phyloP scores from a whole-genome alignment of 148 eudicot genomes.

The Vaccinium darrowii region DNA sequence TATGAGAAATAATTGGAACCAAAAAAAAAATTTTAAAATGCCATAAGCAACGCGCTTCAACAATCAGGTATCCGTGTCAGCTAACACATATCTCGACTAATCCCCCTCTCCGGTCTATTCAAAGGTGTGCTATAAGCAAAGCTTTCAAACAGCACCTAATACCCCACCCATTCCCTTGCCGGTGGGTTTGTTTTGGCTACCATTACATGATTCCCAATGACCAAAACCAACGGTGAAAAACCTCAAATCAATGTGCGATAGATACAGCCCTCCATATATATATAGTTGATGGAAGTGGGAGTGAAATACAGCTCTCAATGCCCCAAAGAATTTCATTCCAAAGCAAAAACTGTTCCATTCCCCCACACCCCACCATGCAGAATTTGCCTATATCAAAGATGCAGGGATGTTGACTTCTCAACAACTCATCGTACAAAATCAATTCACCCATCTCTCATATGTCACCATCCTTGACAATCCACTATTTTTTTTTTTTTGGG shows the following conservation, averaged over 20 bases:
- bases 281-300: background rate
- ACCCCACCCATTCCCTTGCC: background rate
- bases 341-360: background rate
- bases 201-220: background rate
- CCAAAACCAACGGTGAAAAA: background rate
- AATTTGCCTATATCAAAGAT: background rate
- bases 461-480: background rate
- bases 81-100: no score
- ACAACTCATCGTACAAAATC: constrained; percentile 4
- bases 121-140: background rate
- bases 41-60: no score
- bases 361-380: background rate
- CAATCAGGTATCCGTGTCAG: no score
- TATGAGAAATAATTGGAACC: no score
- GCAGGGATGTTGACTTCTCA: constrained; percentile 5
- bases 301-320: no score
- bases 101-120: no score
- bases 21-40: no score
- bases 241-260: background rate
- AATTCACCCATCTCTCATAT: background rate
- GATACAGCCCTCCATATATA: background rate
- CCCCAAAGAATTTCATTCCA: background rate
- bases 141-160: background rate
- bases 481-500: background rate
- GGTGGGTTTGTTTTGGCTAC: background rate